Evolutionary conservation across 2,329 filamentous ascomycete genomes (phyloP), one percentile per base, ranked within the genome.

Genomic region (Cladophialophora immunda): DNA sequence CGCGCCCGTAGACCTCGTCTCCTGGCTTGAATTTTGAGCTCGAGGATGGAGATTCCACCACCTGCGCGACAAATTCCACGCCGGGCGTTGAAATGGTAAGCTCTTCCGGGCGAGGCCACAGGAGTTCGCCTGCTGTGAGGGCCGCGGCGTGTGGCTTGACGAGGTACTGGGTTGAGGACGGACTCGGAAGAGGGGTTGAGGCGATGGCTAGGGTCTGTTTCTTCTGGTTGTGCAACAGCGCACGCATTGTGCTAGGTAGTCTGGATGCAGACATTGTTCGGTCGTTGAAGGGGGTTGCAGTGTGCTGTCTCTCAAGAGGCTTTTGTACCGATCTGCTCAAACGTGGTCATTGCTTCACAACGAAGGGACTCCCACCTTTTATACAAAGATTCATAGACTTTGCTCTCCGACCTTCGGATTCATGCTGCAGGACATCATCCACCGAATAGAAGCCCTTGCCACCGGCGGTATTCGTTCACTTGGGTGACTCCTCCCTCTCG

Each of bases 51-150:
- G 76, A 73, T 2, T 73, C 71, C 13, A 82, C 67, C 7, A 83
- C 72, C 0, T 75, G 77, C 13, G 80, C 81, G 0, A 79, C 78
- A 47, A 83, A 66, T 71, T 84, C 82, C 55, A 78, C 77, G 66
- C 80, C 80, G 1, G 81, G 81, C 29, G 81, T 74, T 9, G 78
- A 72, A 11, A 72, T 62, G 32, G 69, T 73, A 17, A 67, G 41
- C 29, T 75, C 72, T n/a, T 62, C 56, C 15, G 70, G 70, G 17
- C 68, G 65, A 1, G 79, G 76, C 82, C 81, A 84, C 69, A 75
- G 73, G 11, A 84, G 78, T 67, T 84, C 82, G 15, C 78, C 77
- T 2, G 77, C 75, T 47, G 78, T 82, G 15, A 81, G 75, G 6
- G 80, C 77, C 36, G 76, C 76, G 57, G 79, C 71, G 58, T 79